Base-by-base conservation (phyloP, 177 flowering plant genomes). In the Telopea speciosissima region DNA sequence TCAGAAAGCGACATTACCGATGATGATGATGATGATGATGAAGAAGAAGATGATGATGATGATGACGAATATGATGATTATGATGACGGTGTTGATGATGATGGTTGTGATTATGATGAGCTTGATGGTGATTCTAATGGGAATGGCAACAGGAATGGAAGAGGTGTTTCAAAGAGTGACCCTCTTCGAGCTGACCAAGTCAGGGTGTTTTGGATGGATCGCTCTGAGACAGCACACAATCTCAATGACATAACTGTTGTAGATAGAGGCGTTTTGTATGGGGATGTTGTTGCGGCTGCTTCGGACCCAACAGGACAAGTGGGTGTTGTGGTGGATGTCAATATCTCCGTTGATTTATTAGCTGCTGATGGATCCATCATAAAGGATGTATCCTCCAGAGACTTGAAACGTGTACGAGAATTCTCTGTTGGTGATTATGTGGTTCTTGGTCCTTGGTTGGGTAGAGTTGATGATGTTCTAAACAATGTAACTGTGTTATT, bases 371-470 rank as follows among this genome's bases (percentile, higher is more conserved):
- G 90, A 42, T 73, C 88, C 61, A 58, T 83, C 25, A 64, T 90
- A 52, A 82, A 83, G 67, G 85, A 83, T 76, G 79, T 89, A 45
- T 83, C 93, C 54, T 81, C 93, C 49, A 86, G 74, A 81, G 81
- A 87, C 61, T 73, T 96, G 79, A 80, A 76, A 71, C 99, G 96
- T 61, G 88, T 93, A 13, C 85, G 91, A 70, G 96, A 91, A 62
- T 89, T 93, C 69, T 73, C 87, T 16, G 85, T 86, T 19, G 99
- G 96, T 69, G 99, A 95, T 78, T 87, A 93, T 82, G 92, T 95
- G 26, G 88, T 91, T 24, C 84, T 78, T 80, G 99, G 98, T 66
- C 87, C 92, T 33, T 95, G 99, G 99, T 77, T 95, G 26, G 99
- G 99, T 68, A 91, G 97, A 80, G 75, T 96, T 72, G 96, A 93